Percentiles rank a stretch among this genome's conserved stretches.
phyloP scores from a whole-genome alignment of 163 green algal species.

The Prototheca cutis region DNA sequence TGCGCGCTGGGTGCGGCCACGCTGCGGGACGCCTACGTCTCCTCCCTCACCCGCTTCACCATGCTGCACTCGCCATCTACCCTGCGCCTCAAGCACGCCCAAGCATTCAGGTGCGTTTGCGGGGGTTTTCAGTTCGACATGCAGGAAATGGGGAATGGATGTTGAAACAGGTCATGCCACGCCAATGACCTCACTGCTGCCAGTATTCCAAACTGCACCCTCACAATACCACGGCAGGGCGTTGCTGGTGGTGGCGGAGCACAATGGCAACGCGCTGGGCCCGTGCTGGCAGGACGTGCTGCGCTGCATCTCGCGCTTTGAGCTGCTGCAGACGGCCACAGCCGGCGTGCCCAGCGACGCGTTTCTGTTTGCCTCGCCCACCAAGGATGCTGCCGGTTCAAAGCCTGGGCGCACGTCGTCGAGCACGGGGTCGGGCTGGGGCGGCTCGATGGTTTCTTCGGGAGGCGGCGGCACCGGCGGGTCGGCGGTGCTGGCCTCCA shows the following conservation, averaged over 20 bases:
- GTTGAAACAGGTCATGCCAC: no score
- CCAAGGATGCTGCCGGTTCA: no score
- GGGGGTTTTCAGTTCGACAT: no score
- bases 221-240: no score
- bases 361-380: conserved; percentile 64
- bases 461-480: background rate
- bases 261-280: conserved; percentile 74
- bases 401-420: no score
- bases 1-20: conserved; percentile 68
- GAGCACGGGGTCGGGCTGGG: no score
- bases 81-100: conserved; percentile 85
- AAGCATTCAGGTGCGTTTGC: no score
- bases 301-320: conserved; percentile 82
- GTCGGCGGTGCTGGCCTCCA: background rate
- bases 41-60: conserved; percentile 71
- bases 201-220: background rate
- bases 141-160: no score
- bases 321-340: conserved; percentile 78
- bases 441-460: background rate
- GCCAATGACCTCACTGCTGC: background rate
- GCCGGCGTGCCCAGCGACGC: conserved; percentile 74
- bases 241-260: conserved; percentile 66
- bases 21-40: conserved; percentile 66
- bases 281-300: conserved; percentile 84
- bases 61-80: conserved; percentile 70